phyloP scores from a whole-genome alignment of 2,329 filamentous ascomycete genomes.

The Mollisiaceae sp. region DNA sequence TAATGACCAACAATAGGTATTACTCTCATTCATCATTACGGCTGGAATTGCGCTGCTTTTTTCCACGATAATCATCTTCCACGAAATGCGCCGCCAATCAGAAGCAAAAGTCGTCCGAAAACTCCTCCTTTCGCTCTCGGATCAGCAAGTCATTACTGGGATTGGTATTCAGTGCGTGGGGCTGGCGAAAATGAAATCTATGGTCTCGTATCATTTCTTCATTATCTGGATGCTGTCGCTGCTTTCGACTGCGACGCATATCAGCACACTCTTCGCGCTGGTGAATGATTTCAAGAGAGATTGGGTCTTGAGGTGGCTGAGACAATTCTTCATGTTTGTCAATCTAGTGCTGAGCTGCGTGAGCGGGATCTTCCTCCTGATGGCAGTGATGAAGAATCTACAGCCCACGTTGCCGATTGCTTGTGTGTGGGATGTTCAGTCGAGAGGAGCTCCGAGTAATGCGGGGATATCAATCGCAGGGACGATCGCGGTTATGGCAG shows the following conservation, averaged over 20 bases:
- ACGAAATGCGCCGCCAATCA: constrained; percentile 53
- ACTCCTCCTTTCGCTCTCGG: constrained; percentile 67
- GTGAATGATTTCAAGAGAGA: constrained; percentile 70
- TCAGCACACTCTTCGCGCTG: constrained; percentile 67
- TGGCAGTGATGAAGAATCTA: constrained; percentile 85
- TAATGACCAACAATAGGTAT: constrained; percentile 48
- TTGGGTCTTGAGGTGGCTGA: constrained; percentile 69
- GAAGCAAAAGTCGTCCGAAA: constrained; percentile 62
- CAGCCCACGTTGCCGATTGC: constrained; percentile 63
- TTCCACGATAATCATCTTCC: constrained; percentile 60
- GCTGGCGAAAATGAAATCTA: constrained; percentile 60
- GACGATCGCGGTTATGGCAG: constrained; percentile 65
- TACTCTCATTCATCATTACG: constrained; percentile 71
- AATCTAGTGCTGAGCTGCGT: constrained; percentile 67
- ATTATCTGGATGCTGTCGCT: constrained; percentile 71
- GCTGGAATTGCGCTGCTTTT: constrained; percentile 61
- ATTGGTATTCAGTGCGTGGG: constrained; percentile 71
- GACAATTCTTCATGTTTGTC: constrained; percentile 68
- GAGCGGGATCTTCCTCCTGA: constrained; percentile 95
- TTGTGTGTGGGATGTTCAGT: constrained; percentile 61
- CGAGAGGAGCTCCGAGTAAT: constrained; percentile 46
- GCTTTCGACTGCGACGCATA: constrained; percentile 69
- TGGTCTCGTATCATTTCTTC: constrained; percentile 73
- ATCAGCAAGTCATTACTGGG: constrained; percentile 72
- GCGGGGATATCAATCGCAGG: constrained; percentile 58